phyloP scores from a whole-genome alignment of 441 rosid species.

The California macrophylla region DNA sequence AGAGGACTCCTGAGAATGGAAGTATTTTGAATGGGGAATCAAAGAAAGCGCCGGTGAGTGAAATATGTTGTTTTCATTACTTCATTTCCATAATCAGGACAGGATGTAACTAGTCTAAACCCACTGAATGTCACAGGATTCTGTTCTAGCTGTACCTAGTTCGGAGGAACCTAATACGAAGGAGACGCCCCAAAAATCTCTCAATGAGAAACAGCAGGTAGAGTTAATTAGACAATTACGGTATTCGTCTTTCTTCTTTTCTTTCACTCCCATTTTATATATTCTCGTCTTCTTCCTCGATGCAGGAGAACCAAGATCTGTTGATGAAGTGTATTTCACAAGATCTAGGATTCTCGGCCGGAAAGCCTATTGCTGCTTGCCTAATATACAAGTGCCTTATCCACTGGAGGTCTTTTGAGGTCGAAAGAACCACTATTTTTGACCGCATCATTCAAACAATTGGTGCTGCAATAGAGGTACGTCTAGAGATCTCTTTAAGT shows the following conservation, averaged over 20 bases:
- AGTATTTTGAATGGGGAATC: constrained; percentile 62
- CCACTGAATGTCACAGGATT: constrained; percentile 40
- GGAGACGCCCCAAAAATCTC: constrained; percentile 88
- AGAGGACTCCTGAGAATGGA: constrained; percentile 89
- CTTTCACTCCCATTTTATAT: constrained; percentile 9
- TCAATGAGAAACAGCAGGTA: constrained; percentile 98
- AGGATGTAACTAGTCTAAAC: constrained; percentile 15
- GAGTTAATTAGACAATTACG: constrained; percentile 9
- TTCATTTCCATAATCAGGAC: neutral
- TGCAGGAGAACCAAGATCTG: constrained; percentile 94
- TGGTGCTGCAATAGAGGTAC: constrained; percentile 79
- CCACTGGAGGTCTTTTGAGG: constrained; percentile 99
- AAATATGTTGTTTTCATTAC: constrained; percentile 1
- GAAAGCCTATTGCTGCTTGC: constrained; percentile 93
- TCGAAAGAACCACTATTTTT: constrained; percentile 88
- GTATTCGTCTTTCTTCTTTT: constrained; percentile 1
- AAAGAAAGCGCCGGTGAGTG: constrained; percentile 51
- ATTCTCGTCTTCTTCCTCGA: constrained; percentile 13
- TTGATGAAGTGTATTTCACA: constrained; percentile 81
- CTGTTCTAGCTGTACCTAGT: constrained; percentile 37
- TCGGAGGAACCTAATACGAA: constrained; percentile 77
- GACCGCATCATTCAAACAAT: constrained; percentile 96
- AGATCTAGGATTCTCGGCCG: constrained; percentile 81
- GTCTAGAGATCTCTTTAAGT: neutral
- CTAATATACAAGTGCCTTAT: constrained; percentile 90